Evolutionary conservation across 768 basidiomycete genomes (phyloP), one percentile per base, ranked within the genome.

Genomic region (Tylopilus sp.): DNA sequence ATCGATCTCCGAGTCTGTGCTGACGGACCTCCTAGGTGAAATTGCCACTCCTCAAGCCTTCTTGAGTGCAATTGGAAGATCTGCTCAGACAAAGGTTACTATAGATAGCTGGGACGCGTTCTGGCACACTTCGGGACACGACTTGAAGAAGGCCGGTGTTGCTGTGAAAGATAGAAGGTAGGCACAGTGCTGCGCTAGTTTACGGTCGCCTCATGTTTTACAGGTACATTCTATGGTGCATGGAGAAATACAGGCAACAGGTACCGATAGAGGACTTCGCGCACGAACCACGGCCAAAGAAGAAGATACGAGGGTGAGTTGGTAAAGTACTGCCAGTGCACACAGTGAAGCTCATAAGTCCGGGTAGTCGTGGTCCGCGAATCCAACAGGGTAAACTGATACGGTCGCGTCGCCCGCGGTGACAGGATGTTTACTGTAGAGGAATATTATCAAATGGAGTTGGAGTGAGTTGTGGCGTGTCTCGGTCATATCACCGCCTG

Each of bases 201-300:
- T 52, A 41, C 30, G 49, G 36, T 50, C 16, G 50, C 31, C 40
- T 54, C 43, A 55, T 56, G 48, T 43, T 41, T 10, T 40, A 16
- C 59, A 92, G 91, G 64, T 93, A 93, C 62, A 82, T 92, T 52
- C 72, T 92, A 9, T 92, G 89, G 91, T 84, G 84, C 60, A 84
- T 90, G 84, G 83, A 89, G 64, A 92, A 89, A 64, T 93, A 78
- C 67, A 78, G 88, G 24, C 73, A 74, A 48, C 83, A 81, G 1
- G 61, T 74, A 25, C 72, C 82, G 1, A 74, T 87, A 3, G 64
- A 74, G 19, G 75, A 78, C 10, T 88, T 89, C 65, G 84, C 85
- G 7, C 81, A 88, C 59, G 81, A 83, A 48, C 67, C 78, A 12
- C 79, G 66, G 60, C 80, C 86, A n/a, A 87, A 82, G 70, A 92